These are phyloP conservation scores for Bretziella fagacearum DNA, from an alignment of 2,329 filamentous ascomycete species.

Conservation along the genomic window DNA sequence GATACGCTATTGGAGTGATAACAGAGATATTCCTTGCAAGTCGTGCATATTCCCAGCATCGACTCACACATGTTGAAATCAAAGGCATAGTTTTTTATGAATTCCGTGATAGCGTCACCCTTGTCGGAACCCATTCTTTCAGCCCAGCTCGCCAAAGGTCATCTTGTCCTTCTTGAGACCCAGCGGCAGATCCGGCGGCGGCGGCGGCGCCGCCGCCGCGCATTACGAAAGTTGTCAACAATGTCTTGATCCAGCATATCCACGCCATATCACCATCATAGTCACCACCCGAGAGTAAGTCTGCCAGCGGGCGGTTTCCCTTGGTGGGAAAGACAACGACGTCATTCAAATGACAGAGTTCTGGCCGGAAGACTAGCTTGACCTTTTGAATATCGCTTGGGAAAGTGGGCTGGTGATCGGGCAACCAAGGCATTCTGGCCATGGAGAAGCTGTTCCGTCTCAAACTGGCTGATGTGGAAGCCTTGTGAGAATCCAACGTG, in stretches of 20 bases:
- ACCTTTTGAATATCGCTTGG: constrained; percentile 58
- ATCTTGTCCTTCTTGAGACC: constrained; percentile 22
- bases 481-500: constrained; percentile 50
- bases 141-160: constrained; percentile 27
- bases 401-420: constrained; percentile 49
- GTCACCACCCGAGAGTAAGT: constrained; percentile 60
- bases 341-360: constrained; percentile 53
- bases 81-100: constrained; percentile 37
- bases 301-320: constrained; percentile 46
- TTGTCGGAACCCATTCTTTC: constrained; percentile 20
- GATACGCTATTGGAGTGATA: constrained; percentile 40
- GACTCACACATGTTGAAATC: constrained; percentile 38
- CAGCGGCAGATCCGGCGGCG: constrained; percentile 14
- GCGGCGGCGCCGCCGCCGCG: no score
- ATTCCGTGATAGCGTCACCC: constrained; percentile 22
- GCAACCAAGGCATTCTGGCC: constrained; percentile 47
- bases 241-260: constrained; percentile 55
- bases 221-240: constrained; percentile 49
- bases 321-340: constrained; percentile 59
- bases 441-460: constrained; percentile 36
- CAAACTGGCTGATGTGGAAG: constrained; percentile 36
- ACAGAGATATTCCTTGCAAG: constrained; percentile 43
- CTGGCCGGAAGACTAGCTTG: constrained; percentile 36
- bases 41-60: constrained; percentile 47
- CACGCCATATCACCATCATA: constrained; percentile 69